A percentile compares a stretch with the other conserved stretches of the same genome.
Evolutionary conservation across 1,284 basidiomycete genomes (phyloP).

Genomic region (Garcileccinum viscosum): DNA sequence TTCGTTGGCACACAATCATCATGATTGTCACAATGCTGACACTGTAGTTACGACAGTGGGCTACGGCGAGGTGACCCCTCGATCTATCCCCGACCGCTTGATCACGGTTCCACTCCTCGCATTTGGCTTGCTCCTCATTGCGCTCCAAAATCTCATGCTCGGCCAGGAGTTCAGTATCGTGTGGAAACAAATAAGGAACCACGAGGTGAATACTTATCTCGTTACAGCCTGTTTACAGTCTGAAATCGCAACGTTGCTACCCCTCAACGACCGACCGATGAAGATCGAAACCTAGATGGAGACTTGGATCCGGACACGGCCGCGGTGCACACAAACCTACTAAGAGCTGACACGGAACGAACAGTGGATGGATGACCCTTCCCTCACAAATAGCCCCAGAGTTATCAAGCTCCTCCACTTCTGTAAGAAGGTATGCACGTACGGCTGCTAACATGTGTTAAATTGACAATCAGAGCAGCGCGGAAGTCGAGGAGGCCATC

Average conservation of each 20-base stretch:
- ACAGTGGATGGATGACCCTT: slow-evolving; percentile 1
- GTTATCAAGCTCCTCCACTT: slow-evolving; percentile 14
- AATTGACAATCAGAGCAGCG: slow-evolving; percentile 25
- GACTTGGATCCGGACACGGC: slow-evolving; percentile 6
- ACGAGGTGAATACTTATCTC: slow-evolving; percentile 43
- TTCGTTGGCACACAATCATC: background rate
- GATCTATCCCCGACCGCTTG: slow-evolving; percentile 81
- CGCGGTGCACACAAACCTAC: slow-evolving; percentile 15
- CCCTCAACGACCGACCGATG: slow-evolving; percentile 9
- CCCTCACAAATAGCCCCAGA: slow-evolving; percentile 1
- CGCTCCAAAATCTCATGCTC: slow-evolving; percentile 86
- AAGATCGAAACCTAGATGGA: background rate
- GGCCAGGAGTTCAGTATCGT: slow-evolving; percentile 88
- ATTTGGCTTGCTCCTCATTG: slow-evolving; percentile 86
- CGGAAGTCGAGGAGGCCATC: slow-evolving; percentile 23
- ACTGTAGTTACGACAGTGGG: slow-evolving; percentile 83
- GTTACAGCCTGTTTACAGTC: background rate
- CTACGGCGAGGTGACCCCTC: slow-evolving; percentile 88
- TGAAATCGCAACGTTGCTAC: background rate
- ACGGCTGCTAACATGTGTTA: slow-evolving; percentile 23
- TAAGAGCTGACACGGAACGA: slow-evolving; percentile 10
- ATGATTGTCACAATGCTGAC: background rate
- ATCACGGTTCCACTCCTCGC: slow-evolving; percentile 84
- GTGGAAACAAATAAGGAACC: slow-evolving; percentile 79
- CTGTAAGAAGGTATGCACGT: slow-evolving; percentile 14